A percentile compares a stretch with the other conserved stretches of the same genome.
Conservation (phyloP, 1,139 yeast species). For the Saccharomyces pastorianus region DNA sequence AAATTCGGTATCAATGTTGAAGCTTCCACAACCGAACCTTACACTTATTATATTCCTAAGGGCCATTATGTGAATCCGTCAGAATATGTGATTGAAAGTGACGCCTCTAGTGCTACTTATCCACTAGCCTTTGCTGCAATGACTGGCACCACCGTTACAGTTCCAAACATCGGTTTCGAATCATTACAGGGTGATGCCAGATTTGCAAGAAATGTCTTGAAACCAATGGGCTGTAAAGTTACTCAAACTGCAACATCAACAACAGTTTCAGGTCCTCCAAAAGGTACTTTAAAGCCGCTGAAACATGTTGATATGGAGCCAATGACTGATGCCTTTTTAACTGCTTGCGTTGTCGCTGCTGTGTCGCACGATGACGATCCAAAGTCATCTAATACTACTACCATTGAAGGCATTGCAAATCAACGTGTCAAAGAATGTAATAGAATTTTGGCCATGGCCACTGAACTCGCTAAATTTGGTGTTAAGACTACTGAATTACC, state of each 20-base stretch:
- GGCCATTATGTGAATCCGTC: constrained; percentile 73
- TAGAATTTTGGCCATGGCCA: constrained; percentile 90
- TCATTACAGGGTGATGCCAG: constrained; percentile 97
- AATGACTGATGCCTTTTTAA: constrained; percentile 96
- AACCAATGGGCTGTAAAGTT: constrained; percentile 93
- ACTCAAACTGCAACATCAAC: constrained; percentile 76
- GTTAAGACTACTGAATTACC: constrained; percentile 75
- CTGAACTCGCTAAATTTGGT: constrained; percentile 82
- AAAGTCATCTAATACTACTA: constrained; percentile 44
- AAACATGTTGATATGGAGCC: constrained; percentile 93
- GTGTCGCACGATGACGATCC: constrained; percentile 42
- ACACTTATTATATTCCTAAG: constrained; percentile 85
- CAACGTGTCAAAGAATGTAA: constrained; percentile 97
- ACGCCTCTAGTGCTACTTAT: constrained; percentile 97
- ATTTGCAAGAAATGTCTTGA: constrained; percentile 86
- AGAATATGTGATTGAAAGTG: constrained; percentile 87
- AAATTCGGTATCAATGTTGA: constrained; percentile 78
- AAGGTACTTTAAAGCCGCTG: constrained; percentile 61
- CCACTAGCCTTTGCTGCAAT: constrained; percentile 98
- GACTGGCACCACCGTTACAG: constrained; percentile 85
- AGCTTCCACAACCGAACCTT: constrained; percentile 58
- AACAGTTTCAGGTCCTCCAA: constrained; percentile 82
- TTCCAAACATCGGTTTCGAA: constrained; percentile 87
- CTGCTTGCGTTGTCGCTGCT: constrained; percentile 96
- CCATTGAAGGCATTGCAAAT: constrained; percentile 91